Evolutionary conservation across 2,329 filamentous ascomycete species (phyloP), one percentile per base, ranked within the genome.

Genomic region (Mycosphaerella sp.): DNA sequence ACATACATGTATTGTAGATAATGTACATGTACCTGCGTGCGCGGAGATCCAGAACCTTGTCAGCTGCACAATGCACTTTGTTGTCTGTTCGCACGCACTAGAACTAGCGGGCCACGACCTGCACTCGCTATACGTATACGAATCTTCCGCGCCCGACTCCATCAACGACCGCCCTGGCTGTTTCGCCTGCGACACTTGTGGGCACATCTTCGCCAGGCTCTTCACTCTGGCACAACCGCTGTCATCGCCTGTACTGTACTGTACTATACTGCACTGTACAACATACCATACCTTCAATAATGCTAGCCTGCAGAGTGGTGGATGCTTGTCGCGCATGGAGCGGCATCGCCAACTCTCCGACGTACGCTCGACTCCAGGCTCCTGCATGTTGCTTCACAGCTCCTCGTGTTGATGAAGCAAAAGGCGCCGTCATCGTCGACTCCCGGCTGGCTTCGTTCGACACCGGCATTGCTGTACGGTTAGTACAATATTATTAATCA

Each of bases 241-340:
- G 39, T 25, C 14, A 18, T 5, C 39, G 13, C 13, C n/a, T n/a
- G n/a, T n/a, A n/a, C n/a, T n/a, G n/a, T n/a, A n/a, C n/a, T n/a
- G n/a, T n/a, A n/a, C n/a, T n/a, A n/a, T n/a, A n/a, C n/a, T n/a
- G n/a, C n/a, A n/a, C n/a, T n/a, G n/a, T n/a, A n/a, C n/a, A n/a
- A n/a, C n/a, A n/a, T n/a, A n/a, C n/a, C n/a, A n/a, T 41, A 21
- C 16, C 39, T 41, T 16, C 39, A 9, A 34, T 4, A 10, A 4
- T n/a, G 4, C 36, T 41, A 17, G 39, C 39, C 12, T 41, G 16
- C 16, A 21, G 39, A 12, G 39, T 41, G 39, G 44, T 46, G 44
- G 43, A 32, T 34, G 28, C 34, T 43, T 27, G 43, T 52, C 42
- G 49, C 49, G 47, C 43, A 44, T 52, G 37, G 49, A 50, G 27